Evolutionary conservation across 139 green algal genomes (phyloP), one percentile per base, ranked within the genome.

Genomic region (Volvox africanus): DNA sequence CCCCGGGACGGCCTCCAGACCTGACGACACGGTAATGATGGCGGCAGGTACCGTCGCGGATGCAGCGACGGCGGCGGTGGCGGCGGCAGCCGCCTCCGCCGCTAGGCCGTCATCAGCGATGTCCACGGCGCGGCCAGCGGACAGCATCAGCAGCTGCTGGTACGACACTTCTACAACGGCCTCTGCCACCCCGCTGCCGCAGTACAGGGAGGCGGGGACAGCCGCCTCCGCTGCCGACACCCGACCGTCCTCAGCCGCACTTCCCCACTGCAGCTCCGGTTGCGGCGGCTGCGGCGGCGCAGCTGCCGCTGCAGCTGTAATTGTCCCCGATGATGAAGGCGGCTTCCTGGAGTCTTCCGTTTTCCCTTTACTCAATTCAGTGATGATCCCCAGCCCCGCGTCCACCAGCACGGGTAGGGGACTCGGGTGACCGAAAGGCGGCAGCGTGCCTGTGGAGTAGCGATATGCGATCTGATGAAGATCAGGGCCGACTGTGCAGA

Each of bases 81-180:
- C 44, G 30, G 44, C 44, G 62, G 32, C 65, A 2, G 16, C 61
- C 14, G 61, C 81, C n/a, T 61, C 81, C 61, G 61, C 61, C 32
- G 61, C 16, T 32, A 61, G 19, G n/a, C 61, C 68, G 3, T 89
- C 85, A 50, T 55, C 85, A 30, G 89, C 89, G 28, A 94, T 88
- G 82, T 94, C 92, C 2, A 78, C 92, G 0, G 88, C n/a, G 9
- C 35, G 78, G 20, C 89, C 92, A 20, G n/a, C n/a, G 28, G 55
- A 87, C 1, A 94, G 62, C 61, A 28, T 12, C 80, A 93, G 75
- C 80, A 94, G 87, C 82, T 92, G 80, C 36, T 75, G 22, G 71
- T 67, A 87, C 19, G 80, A 84, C 61, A 94, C 37, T 17, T 75
- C 22, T 24, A 92, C 32, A 28, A 92, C 32, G 14, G 67, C 78